Base-by-base conservation (phyloP, 2,329 filamentous ascomycete species). In the Beauveria bassiana region DNA sequence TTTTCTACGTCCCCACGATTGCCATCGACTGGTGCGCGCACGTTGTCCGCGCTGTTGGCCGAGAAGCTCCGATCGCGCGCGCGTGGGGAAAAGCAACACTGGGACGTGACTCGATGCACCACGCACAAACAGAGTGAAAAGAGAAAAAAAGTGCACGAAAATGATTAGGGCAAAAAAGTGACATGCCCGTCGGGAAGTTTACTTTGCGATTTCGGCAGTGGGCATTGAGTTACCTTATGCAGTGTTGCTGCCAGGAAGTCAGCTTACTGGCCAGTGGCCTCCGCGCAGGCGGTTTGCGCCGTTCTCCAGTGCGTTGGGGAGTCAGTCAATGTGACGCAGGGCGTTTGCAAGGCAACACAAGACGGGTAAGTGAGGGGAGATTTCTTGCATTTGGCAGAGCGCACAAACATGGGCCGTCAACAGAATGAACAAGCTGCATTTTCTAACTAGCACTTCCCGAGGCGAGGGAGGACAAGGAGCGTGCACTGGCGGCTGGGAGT, bases 11-110 rank as follows among this genome's bases (percentile, higher is more conserved):
- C 50, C 58, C 58, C 58, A 31, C 58, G 58, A 54, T 61, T 53
- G 43, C 43, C 22, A 45, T 59, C 57, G 59, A 55, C 57, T 34
- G 50, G 28, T 28, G 43, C 55, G 59, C 49, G 65, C 67, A 69
- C 67, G 67, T 69, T 70, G 63, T 63, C 55, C 51, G 62, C 50
- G 55, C 52, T 52, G 64, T 53, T 68, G 68, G 68, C 66, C 67
- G 66, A 66, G 61, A 66, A 61, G 65, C 64, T 62, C 68, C 65
- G 64, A 66, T 62, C 22, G 16, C 38, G 53, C 31, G 45, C 28
- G 51, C 26, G 52, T 31, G 56, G 55, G 57, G 28, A 34, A 20
- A 24, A 24, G 18, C 20, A 42, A 20, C 20, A 24, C 16, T 12
- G 31, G 31, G 31, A 12, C 31, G 31, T 31, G n/a, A 18, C 28